A percentile compares a stretch with the other conserved stretches of the same genome.
These are phyloP conservation scores for Cyclotella baltica DNA, from an alignment of 108 stramenopile species.

Conservation along the genomic window DNA sequence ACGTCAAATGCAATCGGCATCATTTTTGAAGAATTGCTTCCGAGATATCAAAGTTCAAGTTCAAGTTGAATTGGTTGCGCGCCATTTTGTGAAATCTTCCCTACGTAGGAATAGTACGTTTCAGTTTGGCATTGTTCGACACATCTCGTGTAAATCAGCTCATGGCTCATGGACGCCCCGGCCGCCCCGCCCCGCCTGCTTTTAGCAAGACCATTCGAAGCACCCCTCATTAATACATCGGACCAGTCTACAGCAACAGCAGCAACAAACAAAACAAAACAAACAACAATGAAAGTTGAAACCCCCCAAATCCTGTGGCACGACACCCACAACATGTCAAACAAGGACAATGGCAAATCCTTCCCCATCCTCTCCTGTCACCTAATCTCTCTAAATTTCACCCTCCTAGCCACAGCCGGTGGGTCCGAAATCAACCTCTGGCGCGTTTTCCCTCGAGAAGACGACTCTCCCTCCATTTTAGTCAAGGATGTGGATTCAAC, in stretches of 20 bases:
- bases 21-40: neutral
- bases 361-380: constrained; percentile 81
- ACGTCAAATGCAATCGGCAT: neutral
- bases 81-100: neutral
- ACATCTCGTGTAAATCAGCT: too few relatives aligned
- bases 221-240: neutral
- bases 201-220: too few relatives aligned
- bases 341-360: constrained; percentile 85
- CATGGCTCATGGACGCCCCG: neutral
- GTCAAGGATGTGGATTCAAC: constrained; percentile 6
- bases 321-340: constrained; percentile 55
- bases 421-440: constrained; percentile 89
- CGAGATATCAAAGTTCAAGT: neutral
- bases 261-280: neutral
- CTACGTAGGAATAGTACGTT: too few relatives aligned
- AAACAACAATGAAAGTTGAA: constrained; percentile 84
- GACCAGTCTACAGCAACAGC: neutral
- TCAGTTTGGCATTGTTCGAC: too few relatives aligned
- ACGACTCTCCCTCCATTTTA: constrained; percentile 9
- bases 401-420: constrained; percentile 89
- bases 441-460: too few relatives aligned
- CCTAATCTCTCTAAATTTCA: constrained; percentile 18
- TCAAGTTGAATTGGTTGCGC: neutral
- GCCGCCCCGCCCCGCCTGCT: too few relatives aligned
- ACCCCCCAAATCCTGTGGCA: constrained; percentile 97